phyloP scores from a whole-genome alignment of 2,329 filamentous ascomycete genomes.

The Leptographium procerum region DNA sequence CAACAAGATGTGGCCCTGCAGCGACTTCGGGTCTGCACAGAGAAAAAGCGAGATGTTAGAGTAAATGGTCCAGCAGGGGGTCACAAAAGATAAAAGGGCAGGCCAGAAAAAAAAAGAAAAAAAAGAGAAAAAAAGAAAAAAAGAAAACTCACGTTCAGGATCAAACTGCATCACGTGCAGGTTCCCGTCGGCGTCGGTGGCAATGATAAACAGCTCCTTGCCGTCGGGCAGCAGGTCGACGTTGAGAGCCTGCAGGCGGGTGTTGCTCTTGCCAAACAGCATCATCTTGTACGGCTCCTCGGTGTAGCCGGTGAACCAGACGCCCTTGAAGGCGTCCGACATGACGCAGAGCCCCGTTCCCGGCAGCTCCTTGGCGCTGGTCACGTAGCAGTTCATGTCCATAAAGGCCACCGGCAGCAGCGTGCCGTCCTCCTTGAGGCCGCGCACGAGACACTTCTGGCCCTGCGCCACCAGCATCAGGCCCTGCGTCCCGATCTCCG shows the following conservation, averaged over 20 bases:
- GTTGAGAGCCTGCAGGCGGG: conserved; percentile 64
- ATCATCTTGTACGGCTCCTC: conserved; percentile 96
- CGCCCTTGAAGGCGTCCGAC: conserved; percentile 81
- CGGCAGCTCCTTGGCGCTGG: conserved; percentile 69
- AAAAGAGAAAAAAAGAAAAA: conserved; percentile 12
- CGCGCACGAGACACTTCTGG: conserved; percentile 94
- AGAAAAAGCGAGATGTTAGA: background rate
- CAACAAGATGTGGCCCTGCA: conserved; percentile 77
- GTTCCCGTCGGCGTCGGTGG: conserved; percentile 74
- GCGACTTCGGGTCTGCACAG: conserved; percentile 84
- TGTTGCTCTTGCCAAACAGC: conserved; percentile 77
- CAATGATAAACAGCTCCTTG: conserved; percentile 69
- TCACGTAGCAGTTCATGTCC: conserved; percentile 93
- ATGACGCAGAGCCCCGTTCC: conserved; percentile 78
- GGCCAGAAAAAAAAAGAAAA: conserved; percentile 15
- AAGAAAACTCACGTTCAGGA: conserved; percentile 64
- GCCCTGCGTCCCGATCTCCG: conserved; percentile 74
- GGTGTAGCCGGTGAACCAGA: conserved; percentile 94
- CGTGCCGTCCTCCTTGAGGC: conserved; percentile 88
- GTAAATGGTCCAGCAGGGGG: background rate
- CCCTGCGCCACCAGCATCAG: conserved; percentile 86
- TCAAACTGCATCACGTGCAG: conserved; percentile 88
- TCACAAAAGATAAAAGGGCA: background rate
- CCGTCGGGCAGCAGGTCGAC: conserved; percentile 85
- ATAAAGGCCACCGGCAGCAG: conserved; percentile 91